Evolutionary conservation across 1,139 yeast species (phyloP).

Genomic region (Geotrichum restrictum): DNA sequence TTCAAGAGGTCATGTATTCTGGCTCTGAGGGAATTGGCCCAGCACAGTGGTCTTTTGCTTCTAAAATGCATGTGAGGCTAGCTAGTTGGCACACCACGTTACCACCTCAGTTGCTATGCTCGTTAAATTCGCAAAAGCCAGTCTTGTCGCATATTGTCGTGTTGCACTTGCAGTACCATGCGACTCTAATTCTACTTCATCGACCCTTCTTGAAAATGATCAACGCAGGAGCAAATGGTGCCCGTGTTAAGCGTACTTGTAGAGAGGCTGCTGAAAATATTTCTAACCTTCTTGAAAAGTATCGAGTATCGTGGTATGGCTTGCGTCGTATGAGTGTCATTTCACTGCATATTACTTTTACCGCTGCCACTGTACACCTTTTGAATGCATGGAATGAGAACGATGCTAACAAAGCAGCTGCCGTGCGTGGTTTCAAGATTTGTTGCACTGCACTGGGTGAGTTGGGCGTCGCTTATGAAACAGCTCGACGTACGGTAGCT

Average conservation of each 20-base stretch:
- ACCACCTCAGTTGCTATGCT: conserved; percentile 25
- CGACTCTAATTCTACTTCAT: conserved; percentile 26
- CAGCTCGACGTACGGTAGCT: conserved; percentile 16
- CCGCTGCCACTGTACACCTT: conserved; percentile 28
- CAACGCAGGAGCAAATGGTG: not conserved
- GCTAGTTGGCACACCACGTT: conserved; percentile 26
- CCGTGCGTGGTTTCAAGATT: conserved; percentile 18
- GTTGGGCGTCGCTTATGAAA: conserved; percentile 16
- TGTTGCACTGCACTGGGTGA: conserved; percentile 19
- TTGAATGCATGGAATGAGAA: conserved; percentile 19
- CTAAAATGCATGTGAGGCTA: conserved; percentile 23
- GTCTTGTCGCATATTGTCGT: conserved; percentile 26
- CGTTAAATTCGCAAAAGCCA: conserved; percentile 23
- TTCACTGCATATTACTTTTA: conserved; percentile 28
- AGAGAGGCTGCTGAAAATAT: conserved; percentile 20
- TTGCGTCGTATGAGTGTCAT: conserved; percentile 27
- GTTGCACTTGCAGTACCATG: conserved; percentile 27
- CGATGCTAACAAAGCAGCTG: conserved; percentile 14
- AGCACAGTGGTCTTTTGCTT: conserved; percentile 21
- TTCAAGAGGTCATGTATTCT: conserved; percentile 22
- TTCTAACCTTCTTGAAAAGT: conserved; percentile 18
- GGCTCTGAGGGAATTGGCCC: conserved; percentile 18
- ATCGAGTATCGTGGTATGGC: conserved; percentile 23
- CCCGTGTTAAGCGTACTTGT: conserved; percentile 14
- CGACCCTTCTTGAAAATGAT: conserved; percentile 25